These are phyloP conservation scores for Talaromyces sp. DNA, from an alignment of 2,329 filamentous ascomycete species.

Conservation along the genomic window DNA sequence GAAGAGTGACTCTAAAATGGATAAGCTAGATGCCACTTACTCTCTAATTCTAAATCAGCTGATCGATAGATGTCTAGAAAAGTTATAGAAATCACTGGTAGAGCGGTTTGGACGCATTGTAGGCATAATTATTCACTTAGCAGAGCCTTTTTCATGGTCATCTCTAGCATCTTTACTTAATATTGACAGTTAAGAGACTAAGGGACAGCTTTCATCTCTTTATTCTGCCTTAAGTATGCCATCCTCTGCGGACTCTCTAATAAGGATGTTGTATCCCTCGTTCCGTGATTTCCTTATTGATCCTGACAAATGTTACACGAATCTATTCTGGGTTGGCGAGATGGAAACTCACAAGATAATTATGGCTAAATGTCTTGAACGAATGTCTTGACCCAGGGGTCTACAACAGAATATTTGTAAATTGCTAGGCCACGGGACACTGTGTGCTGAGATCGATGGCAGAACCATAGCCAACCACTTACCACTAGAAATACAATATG, in stretches of 20 bases:
- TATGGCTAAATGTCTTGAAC: conserved; percentile 19
- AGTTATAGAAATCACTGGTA: neutral
- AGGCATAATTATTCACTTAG: neutral
- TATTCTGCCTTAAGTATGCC: conserved; percentile 18
- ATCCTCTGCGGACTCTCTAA: neutral
- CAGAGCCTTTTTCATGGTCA: neutral
- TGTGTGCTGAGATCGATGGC: neutral
- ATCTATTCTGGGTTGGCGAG: conserved; percentile 26
- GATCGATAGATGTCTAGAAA: too few relatives aligned
- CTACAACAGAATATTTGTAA: conserved; percentile 14
- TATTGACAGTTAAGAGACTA: neutral
- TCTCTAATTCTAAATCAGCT: neutral
- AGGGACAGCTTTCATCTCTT: conserved; percentile 3
- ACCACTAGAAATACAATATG: conserved; percentile 14
- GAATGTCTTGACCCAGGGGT: neutral
- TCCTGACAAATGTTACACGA: conserved; percentile 11
- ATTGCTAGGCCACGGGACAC: conserved; percentile 1
- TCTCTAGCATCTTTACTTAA: neutral
- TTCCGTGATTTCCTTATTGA: conserved; percentile 28
- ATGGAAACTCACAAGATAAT: conserved; percentile 22
- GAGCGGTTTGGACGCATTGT: neutral
- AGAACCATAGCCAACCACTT: conserved; percentile 9
- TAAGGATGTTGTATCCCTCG: conserved; percentile 21
- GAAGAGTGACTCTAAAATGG: neutral
- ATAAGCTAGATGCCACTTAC: neutral